phyloP scores from a whole-genome alignment of 73 alveolate species.

The Stentor roeselii region DNA sequence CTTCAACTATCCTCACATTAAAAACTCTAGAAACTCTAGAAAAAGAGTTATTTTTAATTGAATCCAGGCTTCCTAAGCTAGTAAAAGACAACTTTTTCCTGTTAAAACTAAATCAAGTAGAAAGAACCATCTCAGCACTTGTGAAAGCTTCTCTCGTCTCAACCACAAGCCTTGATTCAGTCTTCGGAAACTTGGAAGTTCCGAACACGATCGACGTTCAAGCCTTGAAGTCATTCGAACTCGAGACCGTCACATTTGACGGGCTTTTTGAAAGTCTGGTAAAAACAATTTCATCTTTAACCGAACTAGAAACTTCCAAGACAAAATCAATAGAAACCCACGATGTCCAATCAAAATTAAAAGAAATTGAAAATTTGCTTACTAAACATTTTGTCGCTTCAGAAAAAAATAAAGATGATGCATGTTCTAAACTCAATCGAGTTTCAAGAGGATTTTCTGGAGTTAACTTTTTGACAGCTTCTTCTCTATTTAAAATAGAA shows the following conservation, averaged over 20 bases:
- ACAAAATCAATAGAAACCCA: neutral
- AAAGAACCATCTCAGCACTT: neutral
- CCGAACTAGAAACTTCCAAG: neutral
- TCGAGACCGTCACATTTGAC: neutral
- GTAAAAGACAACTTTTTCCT: neutral
- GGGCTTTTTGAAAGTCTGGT: neutral
- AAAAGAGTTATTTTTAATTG: neutral
- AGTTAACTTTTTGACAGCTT: too few relatives aligned
- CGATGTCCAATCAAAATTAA: too few relatives aligned
- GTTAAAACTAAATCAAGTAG: neutral
- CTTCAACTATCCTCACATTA: too few relatives aligned
- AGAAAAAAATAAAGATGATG: neutral
- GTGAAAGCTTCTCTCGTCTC: neutral
- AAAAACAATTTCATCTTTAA: too few relatives aligned
- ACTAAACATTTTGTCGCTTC: neutral
- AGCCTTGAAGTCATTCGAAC: neutral
- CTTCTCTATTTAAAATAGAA: neutral
- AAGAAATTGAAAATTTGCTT: neutral
- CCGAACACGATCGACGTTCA: neutral
- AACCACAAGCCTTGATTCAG: neutral
- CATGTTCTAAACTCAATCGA: neutral
- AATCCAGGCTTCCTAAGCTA: neutral
- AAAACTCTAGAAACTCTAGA: neutral
- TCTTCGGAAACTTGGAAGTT: neutral
- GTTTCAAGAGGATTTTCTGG: neutral